Percentiles rank a stretch among this genome's conserved stretches.
Evolutionary conservation across 345 rosid species (phyloP).

Genomic region (Lepidium aucheri): DNA sequence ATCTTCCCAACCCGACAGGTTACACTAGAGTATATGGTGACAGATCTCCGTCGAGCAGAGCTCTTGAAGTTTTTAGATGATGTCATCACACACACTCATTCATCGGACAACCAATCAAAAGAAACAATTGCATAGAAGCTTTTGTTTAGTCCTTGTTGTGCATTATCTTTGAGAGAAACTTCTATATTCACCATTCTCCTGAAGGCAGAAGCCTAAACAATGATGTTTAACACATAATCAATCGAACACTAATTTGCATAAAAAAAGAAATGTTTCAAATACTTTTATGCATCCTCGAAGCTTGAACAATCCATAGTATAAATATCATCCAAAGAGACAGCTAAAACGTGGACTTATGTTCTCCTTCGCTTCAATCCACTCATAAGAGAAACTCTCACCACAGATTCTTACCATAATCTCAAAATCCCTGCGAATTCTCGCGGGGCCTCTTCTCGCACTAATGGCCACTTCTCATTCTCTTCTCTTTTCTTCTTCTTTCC

Average conservation of each 20-base stretch:
- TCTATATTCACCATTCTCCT: background rate
- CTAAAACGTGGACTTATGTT: background rate
- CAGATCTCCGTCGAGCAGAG: conserved; percentile 43
- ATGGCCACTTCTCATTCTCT: conserved; percentile 47
- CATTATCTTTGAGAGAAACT: background rate
- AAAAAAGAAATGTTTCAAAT: too few species aligned
- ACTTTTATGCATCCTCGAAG: background rate
- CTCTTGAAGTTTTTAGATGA: conserved; percentile 31
- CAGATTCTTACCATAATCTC: conserved; percentile 3
- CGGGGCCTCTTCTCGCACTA: background rate
- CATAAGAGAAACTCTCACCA: conserved; percentile 8
- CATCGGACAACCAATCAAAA: background rate
- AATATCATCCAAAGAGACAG: too few species aligned
- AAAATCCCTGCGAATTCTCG: background rate
- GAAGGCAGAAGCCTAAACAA: background rate
- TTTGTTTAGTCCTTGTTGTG: background rate
- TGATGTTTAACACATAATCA: background rate
- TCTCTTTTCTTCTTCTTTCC: conserved; percentile 31
- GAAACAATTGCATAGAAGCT: conserved; percentile 13
- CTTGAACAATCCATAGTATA: background rate
- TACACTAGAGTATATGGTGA: conserved; percentile 52
- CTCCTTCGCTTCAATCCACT: conserved; percentile 7
- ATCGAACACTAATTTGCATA: too few species aligned
- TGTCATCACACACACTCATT: conserved; percentile 26
- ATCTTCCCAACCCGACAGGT: conserved; percentile 34